Percentiles rank a stretch among this genome's conserved stretches.
These are phyloP conservation scores for Piper longum DNA, from an alignment of 164 flowering plant species.

Conservation along the genomic window DNA sequence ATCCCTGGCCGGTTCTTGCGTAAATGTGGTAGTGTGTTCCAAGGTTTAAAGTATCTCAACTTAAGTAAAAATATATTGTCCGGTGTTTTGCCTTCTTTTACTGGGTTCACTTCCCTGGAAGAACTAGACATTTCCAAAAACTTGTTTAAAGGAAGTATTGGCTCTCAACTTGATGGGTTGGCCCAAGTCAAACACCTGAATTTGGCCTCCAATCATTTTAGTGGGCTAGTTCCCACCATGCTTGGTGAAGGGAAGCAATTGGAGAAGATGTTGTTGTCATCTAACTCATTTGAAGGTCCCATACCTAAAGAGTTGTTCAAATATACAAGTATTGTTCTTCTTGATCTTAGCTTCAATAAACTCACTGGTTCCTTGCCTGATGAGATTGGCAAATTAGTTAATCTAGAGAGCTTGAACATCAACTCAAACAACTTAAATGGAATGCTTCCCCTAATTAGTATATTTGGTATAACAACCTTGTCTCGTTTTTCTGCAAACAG, in stretches of 20 bases:
- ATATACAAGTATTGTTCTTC: conserved; percentile 23
- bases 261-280: conserved; percentile 31
- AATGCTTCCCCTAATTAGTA: conserved; percentile 21
- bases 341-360: conserved; percentile 37
- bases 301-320: conserved; percentile 26
- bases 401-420: conserved; percentile 30
- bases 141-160: conserved; percentile 26
- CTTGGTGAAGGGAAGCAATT: conserved; percentile 28
- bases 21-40: conserved; percentile 33
- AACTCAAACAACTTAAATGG: conserved; percentile 38
- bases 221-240: conserved; percentile 26
- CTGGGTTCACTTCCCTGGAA: conserved; percentile 34
- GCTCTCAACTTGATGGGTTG: conserved; percentile 32
- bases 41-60: conserved; percentile 31
- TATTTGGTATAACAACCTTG: conserved; percentile 25
- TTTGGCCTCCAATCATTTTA: conserved; percentile 23
- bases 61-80: conserved; percentile 33
- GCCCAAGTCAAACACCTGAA: conserved; percentile 25
- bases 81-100: conserved; percentile 32
- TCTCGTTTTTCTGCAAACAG: conserved; percentile 44
- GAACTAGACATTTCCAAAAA: conserved; percentile 48
- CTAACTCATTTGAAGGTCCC: conserved; percentile 16
- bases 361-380: conserved; percentile 35
- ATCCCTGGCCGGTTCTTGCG: conserved; percentile 32
- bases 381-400: conserved; percentile 29